These are phyloP conservation scores for Neurospora sp. DNA, from an alignment of 2,329 filamentous ascomycete species.

Conservation along the genomic window DNA sequence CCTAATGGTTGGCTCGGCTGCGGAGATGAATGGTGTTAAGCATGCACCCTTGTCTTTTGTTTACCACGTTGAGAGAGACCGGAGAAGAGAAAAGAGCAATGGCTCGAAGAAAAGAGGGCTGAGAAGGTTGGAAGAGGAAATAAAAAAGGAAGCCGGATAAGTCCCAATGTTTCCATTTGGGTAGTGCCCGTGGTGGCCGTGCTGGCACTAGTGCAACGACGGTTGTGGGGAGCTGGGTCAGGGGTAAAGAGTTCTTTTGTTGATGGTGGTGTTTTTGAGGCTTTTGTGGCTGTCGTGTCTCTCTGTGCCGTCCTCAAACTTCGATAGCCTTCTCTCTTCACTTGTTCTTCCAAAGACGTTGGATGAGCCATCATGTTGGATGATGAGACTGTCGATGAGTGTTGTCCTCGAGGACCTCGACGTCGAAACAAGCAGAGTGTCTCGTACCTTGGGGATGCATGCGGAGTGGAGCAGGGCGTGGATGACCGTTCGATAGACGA, in stretches of 20 bases:
- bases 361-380: not conserved
- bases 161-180: not conserved
- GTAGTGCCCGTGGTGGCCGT: not conserved
- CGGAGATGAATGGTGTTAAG: not conserved
- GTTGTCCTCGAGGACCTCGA: not conserved
- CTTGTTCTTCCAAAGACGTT: not conserved
- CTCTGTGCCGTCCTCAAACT: not conserved
- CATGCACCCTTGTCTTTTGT: not conserved
- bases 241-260: not conserved
- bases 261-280: not conserved
- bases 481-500: not conserved
- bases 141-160: not conserved
- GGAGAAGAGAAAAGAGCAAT: not conserved
- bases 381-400: not conserved
- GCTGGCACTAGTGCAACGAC: not conserved
- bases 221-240: not conserved
- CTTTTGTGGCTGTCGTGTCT: not conserved
- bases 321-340: not conserved
- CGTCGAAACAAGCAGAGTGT: not conserved
- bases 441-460: not conserved
- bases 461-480: not conserved
- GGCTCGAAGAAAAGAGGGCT: not conserved
- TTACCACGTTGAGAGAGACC: not conserved
- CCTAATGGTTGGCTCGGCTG: not conserved
- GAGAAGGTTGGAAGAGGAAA: not conserved